Base-by-base conservation (phyloP, 2,329 filamentous ascomycete species). In the Aspergillus piperis region DNA sequence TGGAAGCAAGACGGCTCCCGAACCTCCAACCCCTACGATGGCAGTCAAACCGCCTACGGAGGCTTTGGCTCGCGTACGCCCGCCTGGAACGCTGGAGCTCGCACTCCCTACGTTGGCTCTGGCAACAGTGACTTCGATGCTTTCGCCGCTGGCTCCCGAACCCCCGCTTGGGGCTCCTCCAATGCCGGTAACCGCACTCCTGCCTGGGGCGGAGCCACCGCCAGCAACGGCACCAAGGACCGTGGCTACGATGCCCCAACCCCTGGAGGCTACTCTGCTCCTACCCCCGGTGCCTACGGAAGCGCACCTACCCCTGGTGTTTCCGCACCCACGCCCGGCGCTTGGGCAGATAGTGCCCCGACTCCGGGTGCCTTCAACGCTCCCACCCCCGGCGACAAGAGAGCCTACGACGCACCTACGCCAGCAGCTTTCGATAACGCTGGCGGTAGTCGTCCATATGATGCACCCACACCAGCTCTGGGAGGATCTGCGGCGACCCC, bases 11-110 rank as follows among this genome's bases (percentile, higher is more conserved):
- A 86, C 19, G 82, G 84, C 60, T 83, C 80, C 13, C 77, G 80
- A 57, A 83, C 81, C 38, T 76, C 80, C 25, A 77, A 80, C 71
- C 88, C 88, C 1, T 90, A 91, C 68, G 88, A 79, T 66, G 89
- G 89, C 62, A 89, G 80, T 72, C 87, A 88, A 49, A 93, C 91
- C 15, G 86, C 91, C 1, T 96, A 96, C 68, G 92, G 92, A 57
- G 67, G 84, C 21, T 87, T 88, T 30, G 66, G 67, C 3, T 65
- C 65, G 23, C 86, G 90, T 56, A 92, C 89, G 1, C 90, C 90
- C 7, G 89, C 89, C 5, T 93, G 90, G 90, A 88, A 88, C 60
- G 89, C 91, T 2, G 90, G 90, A 55, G 86, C 88, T 57, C 89
- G 90, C 73, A 94, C 90, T 81, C 90, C 57, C 2, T 82, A 82